A percentile compares a stretch with the other conserved stretches of the same genome.
These are phyloP conservation scores for Asterella californica DNA, from an alignment of 225 moss, liverwort and hornwort species.

Conservation along the genomic window DNA sequence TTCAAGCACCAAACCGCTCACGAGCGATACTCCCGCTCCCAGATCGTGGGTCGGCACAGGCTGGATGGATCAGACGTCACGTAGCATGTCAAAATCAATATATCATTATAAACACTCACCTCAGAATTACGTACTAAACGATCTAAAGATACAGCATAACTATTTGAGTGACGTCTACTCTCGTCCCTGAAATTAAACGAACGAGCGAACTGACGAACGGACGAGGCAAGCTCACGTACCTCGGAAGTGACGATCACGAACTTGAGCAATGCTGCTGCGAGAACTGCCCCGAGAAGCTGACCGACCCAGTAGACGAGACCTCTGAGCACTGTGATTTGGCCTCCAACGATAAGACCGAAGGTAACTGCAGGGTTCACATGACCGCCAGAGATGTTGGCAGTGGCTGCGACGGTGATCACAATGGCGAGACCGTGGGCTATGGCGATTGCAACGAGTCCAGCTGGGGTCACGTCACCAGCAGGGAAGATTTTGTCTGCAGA, in stretches of 20 bases:
- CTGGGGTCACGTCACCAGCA: constrained; percentile 36
- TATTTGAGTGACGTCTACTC: too few relatives aligned
- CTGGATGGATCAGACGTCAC: neutral
- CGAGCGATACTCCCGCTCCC: neutral
- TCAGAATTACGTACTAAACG: too few relatives aligned
- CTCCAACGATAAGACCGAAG: constrained; percentile 55
- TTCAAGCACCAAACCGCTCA: constrained; percentile 18
- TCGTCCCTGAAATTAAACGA: too few relatives aligned
- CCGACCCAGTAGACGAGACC: constrained; percentile 69
- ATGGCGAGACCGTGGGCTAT: constrained; percentile 56
- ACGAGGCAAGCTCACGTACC: neutral
- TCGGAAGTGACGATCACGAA: constrained; percentile 17
- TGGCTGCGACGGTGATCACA: constrained; percentile 51
- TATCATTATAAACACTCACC: neutral
- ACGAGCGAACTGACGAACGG: neutral
- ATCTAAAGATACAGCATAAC: too few relatives aligned
- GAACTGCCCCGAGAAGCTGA: constrained; percentile 48
- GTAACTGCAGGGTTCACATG: constrained; percentile 78
- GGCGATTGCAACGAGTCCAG: constrained; percentile 54
- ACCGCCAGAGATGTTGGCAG: constrained; percentile 67
- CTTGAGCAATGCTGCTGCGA: constrained; percentile 20
- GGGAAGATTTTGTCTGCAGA: constrained; percentile 42
- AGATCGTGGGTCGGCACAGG: constrained; percentile 3
- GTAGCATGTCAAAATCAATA: neutral
- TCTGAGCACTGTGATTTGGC: constrained; percentile 67